Conservation (phyloP, 2,329 filamentous ascomycete genomes). For the Rhynchosporium secalis region DNA sequence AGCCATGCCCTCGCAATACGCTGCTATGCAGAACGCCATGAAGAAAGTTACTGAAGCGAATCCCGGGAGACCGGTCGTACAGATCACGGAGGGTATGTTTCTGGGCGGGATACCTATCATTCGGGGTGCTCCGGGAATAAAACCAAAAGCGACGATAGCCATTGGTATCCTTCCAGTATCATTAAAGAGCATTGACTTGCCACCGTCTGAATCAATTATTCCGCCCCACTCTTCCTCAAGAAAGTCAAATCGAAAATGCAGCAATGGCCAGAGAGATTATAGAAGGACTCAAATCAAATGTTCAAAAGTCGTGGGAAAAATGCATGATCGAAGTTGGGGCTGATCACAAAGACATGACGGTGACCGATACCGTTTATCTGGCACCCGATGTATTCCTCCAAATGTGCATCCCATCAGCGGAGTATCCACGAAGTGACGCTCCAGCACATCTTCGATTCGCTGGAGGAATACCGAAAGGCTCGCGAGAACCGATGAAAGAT, state of each 20-base stretch:
- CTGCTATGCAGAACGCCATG: slow-evolving; percentile 41
- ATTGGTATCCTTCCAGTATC: slow-evolving; percentile 44
- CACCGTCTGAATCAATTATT: slow-evolving; percentile 44
- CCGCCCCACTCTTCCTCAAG: slow-evolving; percentile 42
- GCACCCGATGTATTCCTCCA: slow-evolving; percentile 38
- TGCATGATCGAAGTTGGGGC: slow-evolving; percentile 39
- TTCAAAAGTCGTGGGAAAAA: slow-evolving; percentile 13
- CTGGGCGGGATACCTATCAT: slow-evolving; percentile 44
- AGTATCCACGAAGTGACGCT: slow-evolving; percentile 42
- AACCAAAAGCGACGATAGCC: slow-evolving; percentile 42
- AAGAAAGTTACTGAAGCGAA: slow-evolving; percentile 40
- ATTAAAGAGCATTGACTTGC: slow-evolving; percentile 43
- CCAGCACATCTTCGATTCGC: slow-evolving; percentile 45
- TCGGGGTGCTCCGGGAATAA: slow-evolving; percentile 44
- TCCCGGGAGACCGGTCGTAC: slow-evolving; percentile 43
- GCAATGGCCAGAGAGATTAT: slow-evolving; percentile 33
- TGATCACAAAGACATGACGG: slow-evolving; percentile 24
- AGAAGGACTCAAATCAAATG: slow-evolving; percentile 20
- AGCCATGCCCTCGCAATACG: slow-evolving; percentile 40
- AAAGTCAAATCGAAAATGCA: slow-evolving; percentile 42
- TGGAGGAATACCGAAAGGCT: slow-evolving; percentile 45
- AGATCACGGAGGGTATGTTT: slow-evolving; percentile 46
- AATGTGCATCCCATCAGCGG: slow-evolving; percentile 41
- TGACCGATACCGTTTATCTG: slow-evolving; percentile 32
- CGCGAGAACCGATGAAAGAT: slow-evolving; percentile 32